Evolutionary conservation across 1,284 basidiomycete genomes (phyloP), one percentile per base, ranked within the genome.

Genomic region (Pyrrhoderma lamaoense): DNA sequence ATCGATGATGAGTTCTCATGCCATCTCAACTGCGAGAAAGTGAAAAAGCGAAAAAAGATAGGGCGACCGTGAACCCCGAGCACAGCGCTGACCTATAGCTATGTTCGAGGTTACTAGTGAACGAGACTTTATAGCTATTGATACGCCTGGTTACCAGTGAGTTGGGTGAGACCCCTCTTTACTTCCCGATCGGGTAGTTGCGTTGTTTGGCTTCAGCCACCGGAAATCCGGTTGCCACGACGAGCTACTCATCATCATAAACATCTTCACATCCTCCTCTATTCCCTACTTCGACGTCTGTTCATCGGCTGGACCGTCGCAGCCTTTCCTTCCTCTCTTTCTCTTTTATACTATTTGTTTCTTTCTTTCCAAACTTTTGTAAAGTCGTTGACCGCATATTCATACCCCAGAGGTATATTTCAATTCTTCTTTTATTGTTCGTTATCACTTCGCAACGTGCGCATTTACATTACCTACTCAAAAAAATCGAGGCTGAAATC

Each of bases 251-350:
- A 58, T 53, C 51, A 52, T 46, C 57, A 56, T 63, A 57, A 55
- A 63, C 59, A 64, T 61, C 61, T 59, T 61, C 54, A 60, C 59
- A 60, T 63, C 65, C 51, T 57, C 49, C 42, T 40, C 21, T 14
- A 40, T 40, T 22, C 38, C 21, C 49, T 57, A 52, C 49, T 46
- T 42, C 44, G 49, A 54, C 53, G 59, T 52, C 61, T 58, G 60
- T 66, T 62, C 59, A 62, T 64, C 72, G 76, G 79, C 80, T 69
- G 79, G 76, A 64, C 78, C 76, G 66, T 65, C 60, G 55, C 61
- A 63, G 61, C 62, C 59, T 59, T 54, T 56, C 42, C 38, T 42
- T 47, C 37, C 46, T 31, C 38, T 52, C 40, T 39, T 36, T 38
- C 45, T 42, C 44, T 34, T 47, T 39, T 45, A 45, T 36, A 51